Base-by-base conservation (phyloP, 2,329 filamentous ascomycete genomes). In the Beauveria sp. region DNA sequence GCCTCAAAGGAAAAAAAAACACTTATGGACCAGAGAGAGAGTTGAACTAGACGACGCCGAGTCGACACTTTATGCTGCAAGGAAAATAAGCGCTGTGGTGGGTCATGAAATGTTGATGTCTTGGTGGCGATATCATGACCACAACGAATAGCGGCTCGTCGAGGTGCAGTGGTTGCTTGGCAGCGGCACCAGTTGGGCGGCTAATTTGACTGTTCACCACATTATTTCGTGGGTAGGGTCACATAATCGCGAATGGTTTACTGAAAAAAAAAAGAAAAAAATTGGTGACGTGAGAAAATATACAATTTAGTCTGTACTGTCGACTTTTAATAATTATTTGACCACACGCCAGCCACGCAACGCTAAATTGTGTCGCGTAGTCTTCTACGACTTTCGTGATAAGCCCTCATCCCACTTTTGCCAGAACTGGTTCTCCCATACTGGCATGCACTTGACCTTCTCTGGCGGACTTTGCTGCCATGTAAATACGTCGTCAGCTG, bases 401-500 rank as follows among this genome's bases (percentile, higher is more conserved):
- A 53, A 45, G 16, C 49, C 62, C 64, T 76, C 71, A 58, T 78
- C 72, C 73, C 79, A 81, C 0, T 72, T 68, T 63, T 72, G 66
- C 72, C 77, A 80, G 12, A 64, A 71, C 66, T 81, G 77, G 18
- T 73, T 66, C 0, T 70, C 67, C 66, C 74, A 80, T 1, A 60
- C 68, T 2, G 75, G 74, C 70, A 81, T 81, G 57, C 80, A 84
- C 62, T 75, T 79, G 26, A 83, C 77, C 62, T 72, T 68, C 8
- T 71, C 71, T 0, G 81, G 81, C 4, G 81, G 79, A 5, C 72
- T 65, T 1, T 50, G 62, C 16, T 71, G 65, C 81, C 80, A 84
- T 5, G 74, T 66, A 50, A 84, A 77, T 43, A 57, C 66, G 24
- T 69, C 66, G 22, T 66, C 67, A n/a, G 63, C 66, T 8, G 65